A percentile compares a stretch with the other conserved stretches of the same genome.
Conservation (phyloP, 1,139 yeast genomes). For the Meyerozyma sp. region DNA sequence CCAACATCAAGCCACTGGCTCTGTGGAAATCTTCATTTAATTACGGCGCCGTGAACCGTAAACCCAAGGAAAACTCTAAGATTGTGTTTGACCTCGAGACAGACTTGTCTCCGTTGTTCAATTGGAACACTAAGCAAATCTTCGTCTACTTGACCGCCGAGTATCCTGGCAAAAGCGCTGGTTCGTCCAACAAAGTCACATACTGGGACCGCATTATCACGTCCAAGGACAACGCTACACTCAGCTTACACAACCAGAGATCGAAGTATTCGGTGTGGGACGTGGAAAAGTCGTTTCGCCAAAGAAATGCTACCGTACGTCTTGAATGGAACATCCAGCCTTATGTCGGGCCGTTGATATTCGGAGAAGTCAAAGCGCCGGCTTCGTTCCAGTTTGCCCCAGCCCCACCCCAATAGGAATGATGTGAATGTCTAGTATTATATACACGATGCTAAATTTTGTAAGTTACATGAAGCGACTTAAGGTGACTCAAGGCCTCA, state of each 20-base stretch:
- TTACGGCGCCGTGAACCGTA: slow-evolving; percentile 65
- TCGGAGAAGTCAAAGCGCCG: slow-evolving; percentile 50
- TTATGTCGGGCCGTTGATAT: slow-evolving; percentile 71
- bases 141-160: slow-evolving; percentile 88
- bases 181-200: slow-evolving; percentile 61
- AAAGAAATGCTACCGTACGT: slow-evolving; percentile 62
- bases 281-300: slow-evolving; percentile 59
- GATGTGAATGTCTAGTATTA: neutral
- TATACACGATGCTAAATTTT: neutral
- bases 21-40: slow-evolving; percentile 59
- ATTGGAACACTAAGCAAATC: slow-evolving; percentile 96
- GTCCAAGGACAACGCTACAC: slow-evolving; percentile 49
- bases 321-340: slow-evolving; percentile 95
- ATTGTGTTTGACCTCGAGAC: slow-evolving; percentile 67
- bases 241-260: slow-evolving; percentile 48
- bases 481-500: slow-evolving; percentile 1
- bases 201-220: slow-evolving; percentile 87
- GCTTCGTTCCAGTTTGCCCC: slow-evolving; percentile 19
- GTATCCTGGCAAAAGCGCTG: slow-evolving; percentile 58
- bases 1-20: slow-evolving; percentile 36
- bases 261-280: slow-evolving; percentile 91
- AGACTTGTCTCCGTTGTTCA: slow-evolving; percentile 68
- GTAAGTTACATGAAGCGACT: neutral
- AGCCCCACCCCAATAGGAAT: neutral
- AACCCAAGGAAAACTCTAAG: slow-evolving; percentile 76